These are phyloP conservation scores for Paraphoma chrysanthemicola DNA, from an alignment of 2,329 filamentous ascomycete species.

Conservation along the genomic window DNA sequence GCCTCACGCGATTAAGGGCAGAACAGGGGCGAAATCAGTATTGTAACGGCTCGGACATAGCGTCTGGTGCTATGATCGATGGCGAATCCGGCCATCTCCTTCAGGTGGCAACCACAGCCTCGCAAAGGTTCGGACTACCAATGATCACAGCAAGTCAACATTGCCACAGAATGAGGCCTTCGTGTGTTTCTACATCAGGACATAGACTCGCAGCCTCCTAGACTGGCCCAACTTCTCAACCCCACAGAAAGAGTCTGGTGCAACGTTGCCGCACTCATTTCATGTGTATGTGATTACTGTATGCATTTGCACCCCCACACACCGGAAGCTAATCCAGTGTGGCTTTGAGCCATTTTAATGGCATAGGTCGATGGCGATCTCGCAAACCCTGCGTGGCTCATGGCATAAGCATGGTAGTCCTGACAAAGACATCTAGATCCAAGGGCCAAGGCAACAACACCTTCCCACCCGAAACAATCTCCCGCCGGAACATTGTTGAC, in stretches of 20 bases:
- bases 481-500: too few relatives aligned
- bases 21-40: not conserved
- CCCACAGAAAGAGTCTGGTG: too few relatives aligned
- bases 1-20: not conserved
- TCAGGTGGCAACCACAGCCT: not conserved
- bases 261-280: too few relatives aligned
- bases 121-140: not conserved
- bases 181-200: too few relatives aligned
- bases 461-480: not conserved
- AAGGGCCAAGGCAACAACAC: not conserved
- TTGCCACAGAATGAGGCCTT: too few relatives aligned
- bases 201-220: too few relatives aligned
- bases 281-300: not conserved
- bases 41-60: not conserved
- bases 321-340: not conserved
- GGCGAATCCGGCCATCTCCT: not conserved
- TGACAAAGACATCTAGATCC: not conserved
- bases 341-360: not conserved
- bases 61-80: not conserved
- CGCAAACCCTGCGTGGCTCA: not conserved
- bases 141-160: too few relatives aligned
- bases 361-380: not conserved
- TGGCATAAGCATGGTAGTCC: not conserved
- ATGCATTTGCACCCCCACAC: not conserved
- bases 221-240: too few relatives aligned